phyloP scores from a whole-genome alignment of 1,284 basidiomycete species.

The Ustilago sp. region DNA sequence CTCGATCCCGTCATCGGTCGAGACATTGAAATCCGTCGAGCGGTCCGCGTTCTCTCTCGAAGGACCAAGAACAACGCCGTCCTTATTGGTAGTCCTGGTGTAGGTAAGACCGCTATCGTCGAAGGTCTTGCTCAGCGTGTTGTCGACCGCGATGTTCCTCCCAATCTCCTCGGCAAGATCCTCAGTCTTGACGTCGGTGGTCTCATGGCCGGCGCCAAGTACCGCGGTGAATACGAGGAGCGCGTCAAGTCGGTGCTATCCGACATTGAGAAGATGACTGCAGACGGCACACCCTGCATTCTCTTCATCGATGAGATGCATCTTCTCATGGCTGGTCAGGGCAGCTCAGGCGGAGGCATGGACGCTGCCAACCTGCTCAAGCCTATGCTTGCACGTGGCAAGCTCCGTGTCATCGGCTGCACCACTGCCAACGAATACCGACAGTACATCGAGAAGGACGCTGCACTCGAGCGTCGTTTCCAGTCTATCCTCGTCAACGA shows the following conservation, averaged over 20 bases:
- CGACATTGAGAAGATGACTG: constrained; percentile 91
- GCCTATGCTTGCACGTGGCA: constrained; percentile 79
- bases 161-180: constrained; percentile 84
- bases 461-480: constrained; percentile 93
- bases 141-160: constrained; percentile 92
- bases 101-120: constrained; percentile 78
- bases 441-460: constrained; percentile 88
- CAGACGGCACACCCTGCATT: constrained; percentile 86
- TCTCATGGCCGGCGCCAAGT: constrained; percentile 94
- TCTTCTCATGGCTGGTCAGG: constrained; percentile 66
- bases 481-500: constrained; percentile 91
- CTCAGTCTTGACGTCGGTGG: constrained; percentile 89
- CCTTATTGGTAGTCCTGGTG: constrained; percentile 77
- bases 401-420: constrained; percentile 88
- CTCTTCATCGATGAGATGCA: constrained; percentile 90
- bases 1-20: constrained; percentile 75
- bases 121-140: constrained; percentile 97
- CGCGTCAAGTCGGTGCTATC: constrained; percentile 88
- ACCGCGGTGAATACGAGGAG: constrained; percentile 97
- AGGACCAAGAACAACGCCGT: constrained; percentile 92
- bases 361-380: constrained; percentile 69
- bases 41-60: constrained; percentile 67
- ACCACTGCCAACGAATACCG: constrained; percentile 94
- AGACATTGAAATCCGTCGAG: constrained; percentile 67
- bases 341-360: constrained; percentile 61